phyloP scores from a whole-genome alignment of 306 rosid species.

The Quercus glauca region DNA sequence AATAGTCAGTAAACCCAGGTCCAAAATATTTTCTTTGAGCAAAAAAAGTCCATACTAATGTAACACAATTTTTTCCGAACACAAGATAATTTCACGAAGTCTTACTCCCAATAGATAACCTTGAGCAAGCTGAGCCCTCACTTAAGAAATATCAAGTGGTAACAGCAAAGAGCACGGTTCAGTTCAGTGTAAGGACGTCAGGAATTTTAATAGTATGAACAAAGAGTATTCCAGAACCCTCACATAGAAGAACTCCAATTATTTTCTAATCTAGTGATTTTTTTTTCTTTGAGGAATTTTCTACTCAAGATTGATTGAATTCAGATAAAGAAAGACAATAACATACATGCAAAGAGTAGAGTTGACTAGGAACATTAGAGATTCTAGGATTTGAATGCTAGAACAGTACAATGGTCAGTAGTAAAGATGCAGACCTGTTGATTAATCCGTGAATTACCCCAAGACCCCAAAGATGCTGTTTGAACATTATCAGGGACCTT shows the following conservation, averaged over 20 bases:
- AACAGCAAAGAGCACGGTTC: too few species aligned
- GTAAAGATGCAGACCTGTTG: constrained; percentile 60
- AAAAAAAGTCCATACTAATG: neutral
- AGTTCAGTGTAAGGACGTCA: too few species aligned
- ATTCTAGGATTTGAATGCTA: neutral
- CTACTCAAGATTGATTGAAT: neutral
- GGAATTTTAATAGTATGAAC: too few species aligned
- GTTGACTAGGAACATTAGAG: neutral
- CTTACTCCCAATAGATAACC: neutral
- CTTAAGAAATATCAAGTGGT: too few species aligned
- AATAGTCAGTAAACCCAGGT: neutral
- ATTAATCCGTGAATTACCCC: constrained; percentile 67
- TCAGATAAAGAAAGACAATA: too few species aligned
- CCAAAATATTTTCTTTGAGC: neutral
- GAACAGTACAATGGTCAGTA: neutral
- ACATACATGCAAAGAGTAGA: neutral
- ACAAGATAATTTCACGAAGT: neutral
- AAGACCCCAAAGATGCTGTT: constrained; percentile 66
- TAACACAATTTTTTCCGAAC: neutral
- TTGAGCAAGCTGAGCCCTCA: too few species aligned
- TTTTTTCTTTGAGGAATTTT: too few species aligned
- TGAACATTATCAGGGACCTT: constrained; percentile 60
- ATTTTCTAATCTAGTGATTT: neutral
- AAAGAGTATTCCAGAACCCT: too few species aligned
- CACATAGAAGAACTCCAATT: too few species aligned